A percentile compares a stretch with the other conserved stretches of the same genome.
phyloP scores from a whole-genome alignment of 2,329 filamentous ascomycete species.

The Zymoseptoria crescenta region DNA sequence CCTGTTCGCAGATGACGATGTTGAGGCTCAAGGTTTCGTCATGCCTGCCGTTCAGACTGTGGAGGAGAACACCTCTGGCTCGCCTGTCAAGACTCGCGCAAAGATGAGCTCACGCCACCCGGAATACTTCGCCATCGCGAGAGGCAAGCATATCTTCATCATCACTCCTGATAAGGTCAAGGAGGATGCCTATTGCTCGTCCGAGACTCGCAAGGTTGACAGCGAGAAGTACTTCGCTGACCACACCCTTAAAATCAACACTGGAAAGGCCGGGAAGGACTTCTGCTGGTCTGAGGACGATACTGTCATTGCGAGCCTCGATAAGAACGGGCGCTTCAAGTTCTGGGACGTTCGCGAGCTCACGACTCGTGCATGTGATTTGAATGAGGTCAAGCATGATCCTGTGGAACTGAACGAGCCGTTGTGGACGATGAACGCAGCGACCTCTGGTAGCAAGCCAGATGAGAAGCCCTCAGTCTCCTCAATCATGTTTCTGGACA shows the following conservation, averaged over 20 bases:
- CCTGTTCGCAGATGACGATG: constrained; percentile 65
- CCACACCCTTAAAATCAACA: constrained; percentile 86
- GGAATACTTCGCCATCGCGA: constrained; percentile 89
- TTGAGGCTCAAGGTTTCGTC: constrained; percentile 79
- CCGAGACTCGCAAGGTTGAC: constrained; percentile 58
- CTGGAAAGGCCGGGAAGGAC: constrained; percentile 95
- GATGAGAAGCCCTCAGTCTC: constrained; percentile 91
- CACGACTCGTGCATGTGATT: constrained; percentile 44
- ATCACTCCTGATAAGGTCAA: constrained; percentile 56
- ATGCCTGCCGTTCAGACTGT: constrained; percentile 78
- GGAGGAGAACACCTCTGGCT: constrained; percentile 84
- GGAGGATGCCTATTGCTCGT: constrained; percentile 42
- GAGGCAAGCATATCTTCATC: constrained; percentile 92
- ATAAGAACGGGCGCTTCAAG: constrained; percentile 92
- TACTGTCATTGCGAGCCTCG: constrained; percentile 84
- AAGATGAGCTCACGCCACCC: constrained; percentile 82
- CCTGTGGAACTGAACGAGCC: constrained; percentile 67
- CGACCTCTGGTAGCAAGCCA: constrained; percentile 23
- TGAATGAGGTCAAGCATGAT: constrained; percentile 34
- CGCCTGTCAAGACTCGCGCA: constrained; percentile 89
- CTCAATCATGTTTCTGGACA: constrained; percentile 91
- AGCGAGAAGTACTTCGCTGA: constrained; percentile 81
- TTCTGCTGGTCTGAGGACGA: constrained; percentile 98
- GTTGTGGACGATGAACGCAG: constrained; percentile 73
- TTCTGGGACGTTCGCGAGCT: constrained; percentile 95